Conservation (phyloP, 2,329 filamentous ascomycete species). For the Arthrobotrys entomopaga region DNA sequence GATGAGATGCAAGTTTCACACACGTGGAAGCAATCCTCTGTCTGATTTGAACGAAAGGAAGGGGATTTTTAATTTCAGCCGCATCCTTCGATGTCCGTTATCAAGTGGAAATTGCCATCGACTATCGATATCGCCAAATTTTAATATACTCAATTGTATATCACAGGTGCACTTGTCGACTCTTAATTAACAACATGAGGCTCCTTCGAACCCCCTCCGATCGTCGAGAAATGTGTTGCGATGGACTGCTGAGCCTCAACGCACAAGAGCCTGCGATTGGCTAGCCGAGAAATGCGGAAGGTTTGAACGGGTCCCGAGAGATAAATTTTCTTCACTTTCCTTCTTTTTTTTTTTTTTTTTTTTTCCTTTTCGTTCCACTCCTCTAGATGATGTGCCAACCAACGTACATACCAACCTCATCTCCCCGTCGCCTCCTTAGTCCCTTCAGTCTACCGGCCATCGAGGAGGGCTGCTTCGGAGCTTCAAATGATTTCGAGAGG, state of each 20-base stretch:
- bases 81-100: conserved; percentile 9
- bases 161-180: conserved; percentile 7
- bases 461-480: conserved; percentile 25
- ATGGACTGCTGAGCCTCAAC: conserved; percentile 14
- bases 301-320: conserved; percentile 41
- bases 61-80: conserved; percentile 1
- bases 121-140: neutral
- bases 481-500: conserved; percentile 46
- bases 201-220: too few relatives aligned
- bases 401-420: conserved; percentile 10
- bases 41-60: conserved; percentile 37
- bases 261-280: conserved; percentile 16
- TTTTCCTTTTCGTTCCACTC: conserved; percentile 1
- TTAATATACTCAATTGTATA: neutral
- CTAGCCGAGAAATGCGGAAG: conserved; percentile 19
- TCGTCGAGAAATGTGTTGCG: conserved; percentile 30
- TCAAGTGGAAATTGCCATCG: neutral
- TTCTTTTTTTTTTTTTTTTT: conserved; percentile 8
- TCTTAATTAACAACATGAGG: neutral
- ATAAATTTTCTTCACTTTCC: conserved; percentile 31
- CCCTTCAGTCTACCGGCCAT: conserved; percentile 29
- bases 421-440: conserved; percentile 1
- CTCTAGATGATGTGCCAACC: conserved; percentile 3
- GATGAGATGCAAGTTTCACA: conserved; percentile 3
- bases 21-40: conserved; percentile 26